A percentile compares a stretch with the other conserved stretches of the same genome.
Conservation (phyloP, 495 filamentous ascomycete genomes). For the Neurospora cerealis region DNA sequence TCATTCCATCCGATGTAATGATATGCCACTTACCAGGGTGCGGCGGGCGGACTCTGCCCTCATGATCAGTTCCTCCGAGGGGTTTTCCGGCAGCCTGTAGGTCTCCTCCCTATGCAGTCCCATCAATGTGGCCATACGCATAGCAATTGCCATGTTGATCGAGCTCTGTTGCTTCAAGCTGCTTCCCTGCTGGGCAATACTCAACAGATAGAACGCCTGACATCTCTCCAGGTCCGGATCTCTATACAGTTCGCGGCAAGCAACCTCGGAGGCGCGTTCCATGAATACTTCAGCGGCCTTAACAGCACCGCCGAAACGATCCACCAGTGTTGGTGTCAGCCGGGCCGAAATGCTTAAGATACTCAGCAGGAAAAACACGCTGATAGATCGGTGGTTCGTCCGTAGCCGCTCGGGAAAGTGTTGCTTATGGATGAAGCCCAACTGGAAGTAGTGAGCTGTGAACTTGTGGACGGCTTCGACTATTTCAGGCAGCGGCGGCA, state of each 20-base stretch:
- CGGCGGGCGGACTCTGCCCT: conserved; percentile 36
- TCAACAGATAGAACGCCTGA: conserved; percentile 42
- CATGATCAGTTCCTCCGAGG: conserved; percentile 29
- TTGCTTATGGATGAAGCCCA: conserved; percentile 44
- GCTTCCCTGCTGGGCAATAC: conserved; percentile 42
- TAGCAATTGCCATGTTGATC: conserved; percentile 43
- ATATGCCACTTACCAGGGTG: conserved; percentile 30
- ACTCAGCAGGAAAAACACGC: conserved; percentile 37
- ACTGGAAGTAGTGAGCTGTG: conserved; percentile 37
- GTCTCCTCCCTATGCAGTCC: conserved; percentile 43
- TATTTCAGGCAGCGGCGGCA: conserved; percentile 31
- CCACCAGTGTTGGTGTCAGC: conserved; percentile 34
- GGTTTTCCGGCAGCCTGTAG: conserved; percentile 24
- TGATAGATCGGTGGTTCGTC: conserved; percentile 30
- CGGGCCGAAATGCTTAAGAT: conserved; percentile 40
- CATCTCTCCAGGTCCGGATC: conserved; percentile 39
- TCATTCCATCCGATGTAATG: neutral
- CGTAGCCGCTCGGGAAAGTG: conserved; percentile 32
- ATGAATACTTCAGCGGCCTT: conserved; percentile 40
- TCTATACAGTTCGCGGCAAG: conserved; percentile 36
- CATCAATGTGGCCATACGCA: conserved; percentile 41
- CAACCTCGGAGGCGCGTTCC: conserved; percentile 33
- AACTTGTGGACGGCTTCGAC: conserved; percentile 36
- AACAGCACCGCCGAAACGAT: conserved; percentile 32
- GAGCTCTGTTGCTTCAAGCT: conserved; percentile 37